Evolutionary conservation across 2,329 filamentous ascomycete species (phyloP), one percentile per base, ranked within the genome.

Genomic region (Nemania bipapillata): DNA sequence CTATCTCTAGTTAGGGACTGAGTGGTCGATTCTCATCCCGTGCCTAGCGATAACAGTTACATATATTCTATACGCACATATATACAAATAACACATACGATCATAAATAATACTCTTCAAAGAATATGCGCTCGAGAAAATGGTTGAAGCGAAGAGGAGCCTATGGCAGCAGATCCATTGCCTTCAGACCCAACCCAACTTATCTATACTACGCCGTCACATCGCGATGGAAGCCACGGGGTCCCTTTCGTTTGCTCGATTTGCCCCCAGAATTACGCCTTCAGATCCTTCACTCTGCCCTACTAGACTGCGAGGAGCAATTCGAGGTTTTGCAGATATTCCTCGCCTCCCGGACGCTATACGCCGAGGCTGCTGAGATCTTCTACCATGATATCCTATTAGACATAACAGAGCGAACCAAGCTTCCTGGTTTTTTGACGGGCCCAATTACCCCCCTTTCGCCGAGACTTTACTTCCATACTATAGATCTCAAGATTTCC

Each of bases 211-310:
- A 65, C 7, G 7, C 26, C 7, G 7, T 24, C n/a, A n/a, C 66
- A 26, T 2, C 49, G 30, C 70, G 66, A 63, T 69, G 67, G 70
- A 63, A 50, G 40, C 53, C 45, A 54, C 68, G 49, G 15, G 75
- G 73, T 0, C 67, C 73, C 0, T 77, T 78, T 40, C 74, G 72
- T 7, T 76, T 76, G 42, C 74, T 77, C 40, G 72, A 77, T 15
- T 72, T 78, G 0, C 75, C 77, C 2, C 70, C 74, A 3, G 77
- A 78, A 66, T 45, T 78, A 5, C 71, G 76, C 47, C 67, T 63
- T 24, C 62, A 71, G 11, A 75, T 78, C 35, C 57, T 77, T 7
- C 62, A 49, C 22, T 45, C 74, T 1, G 63, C 72, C 4, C 60
- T 76, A 24, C 55, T 73, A 0, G 65, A 71, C 22, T 65, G 55